A percentile compares a stretch with the other conserved stretches of the same genome.
These are phyloP conservation scores for Torulaspora quercuum DNA, from an alignment of 805 yeast species.

Conservation along the genomic window DNA sequence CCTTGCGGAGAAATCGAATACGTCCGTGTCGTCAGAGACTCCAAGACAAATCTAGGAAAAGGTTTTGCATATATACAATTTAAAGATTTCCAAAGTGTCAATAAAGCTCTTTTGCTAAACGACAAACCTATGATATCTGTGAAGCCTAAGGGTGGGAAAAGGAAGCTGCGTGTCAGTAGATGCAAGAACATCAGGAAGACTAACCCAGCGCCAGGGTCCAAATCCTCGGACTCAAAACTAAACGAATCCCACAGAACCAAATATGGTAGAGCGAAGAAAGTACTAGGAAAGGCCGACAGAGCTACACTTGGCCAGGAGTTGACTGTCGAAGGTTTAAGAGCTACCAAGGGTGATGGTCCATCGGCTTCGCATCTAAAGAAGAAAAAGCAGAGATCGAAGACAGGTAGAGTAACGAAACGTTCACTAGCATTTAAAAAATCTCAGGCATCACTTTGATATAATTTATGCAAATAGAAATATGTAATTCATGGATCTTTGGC, in stretches of 20 bases:
- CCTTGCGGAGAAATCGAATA: conserved; percentile 71
- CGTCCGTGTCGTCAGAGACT: conserved; percentile 86
- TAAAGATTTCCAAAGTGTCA: conserved; percentile 65
- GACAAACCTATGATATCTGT: conserved; percentile 52
- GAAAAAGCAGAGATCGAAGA: conserved; percentile 44
- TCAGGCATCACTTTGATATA: conserved; percentile 13
- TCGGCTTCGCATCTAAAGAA: conserved; percentile 61
- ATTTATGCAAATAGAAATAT: too few species aligned
- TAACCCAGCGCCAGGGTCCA: conserved; percentile 28
- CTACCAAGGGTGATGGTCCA: conserved; percentile 56
- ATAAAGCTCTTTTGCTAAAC: conserved; percentile 74
- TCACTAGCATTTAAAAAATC: conserved; percentile 42
- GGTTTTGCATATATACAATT: conserved; percentile 97
- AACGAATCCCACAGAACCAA: conserved; percentile 69
- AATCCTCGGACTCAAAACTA: conserved; percentile 35
- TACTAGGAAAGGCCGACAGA: conserved; percentile 77
- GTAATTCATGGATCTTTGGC: too few species aligned
- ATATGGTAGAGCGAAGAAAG: conserved; percentile 72
- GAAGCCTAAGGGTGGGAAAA: conserved; percentile 32
- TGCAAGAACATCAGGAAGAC: conserved; percentile 47
- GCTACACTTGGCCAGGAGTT: conserved; percentile 57
- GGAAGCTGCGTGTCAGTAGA: conserved; percentile 76
- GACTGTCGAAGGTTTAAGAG: conserved; percentile 72
- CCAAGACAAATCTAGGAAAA: conserved; percentile 92
- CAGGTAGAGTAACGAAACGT: conserved; percentile 47